Base-by-base conservation (phyloP, 169 alveolate species). In the Condylostoma magnum region DNA sequence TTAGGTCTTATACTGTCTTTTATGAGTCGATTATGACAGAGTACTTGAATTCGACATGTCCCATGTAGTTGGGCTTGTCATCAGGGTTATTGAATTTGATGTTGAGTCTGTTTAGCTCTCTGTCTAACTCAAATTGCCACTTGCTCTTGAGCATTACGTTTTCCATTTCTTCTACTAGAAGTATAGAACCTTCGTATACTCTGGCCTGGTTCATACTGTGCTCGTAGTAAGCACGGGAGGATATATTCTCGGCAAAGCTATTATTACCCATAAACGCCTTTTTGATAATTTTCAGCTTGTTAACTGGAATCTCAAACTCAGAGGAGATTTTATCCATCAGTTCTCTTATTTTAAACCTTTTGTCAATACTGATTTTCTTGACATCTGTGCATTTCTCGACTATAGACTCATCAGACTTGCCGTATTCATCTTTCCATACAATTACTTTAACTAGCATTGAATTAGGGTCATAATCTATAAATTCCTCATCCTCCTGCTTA, bases 1-100 rank as follows among this genome's bases (percentile, higher is more conserved):
- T 43, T 20, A 66, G 15, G 46, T 66, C 75, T 0, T 15, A 15
- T 10, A 60, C 56, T 8, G 71, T 60, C 71, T 60, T 60, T 41
- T 60, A 31, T 0, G 27, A 8, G 22, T 60, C 41, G 30, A 60
- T 33, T 6, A 25, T 18, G 12, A 60, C n/a, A 15, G 41, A n/a
- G 6, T 38, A n/a, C 43, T 41, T 33, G 3, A 60, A 60, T 6
- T 36, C 37, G 1, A 10, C 41, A n/a, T 38, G 56, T 10, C 15
- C 15, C 6, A n/a, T 52, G 18, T n/a, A 12, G 12, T 33, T n/a
- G 1, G 56, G 12, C 37, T 8, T 41, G 36, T 60, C 41, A 12
- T 25, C 18, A 8, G 71, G 71, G 33, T 41, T 20, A 3, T 60
- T 60, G 58, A 60, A 60, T 41, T 60, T 60, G 10, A 60, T 38